Conservation (phyloP, 2,329 filamentous ascomycete species). For the Cercospora beticola region DNA sequence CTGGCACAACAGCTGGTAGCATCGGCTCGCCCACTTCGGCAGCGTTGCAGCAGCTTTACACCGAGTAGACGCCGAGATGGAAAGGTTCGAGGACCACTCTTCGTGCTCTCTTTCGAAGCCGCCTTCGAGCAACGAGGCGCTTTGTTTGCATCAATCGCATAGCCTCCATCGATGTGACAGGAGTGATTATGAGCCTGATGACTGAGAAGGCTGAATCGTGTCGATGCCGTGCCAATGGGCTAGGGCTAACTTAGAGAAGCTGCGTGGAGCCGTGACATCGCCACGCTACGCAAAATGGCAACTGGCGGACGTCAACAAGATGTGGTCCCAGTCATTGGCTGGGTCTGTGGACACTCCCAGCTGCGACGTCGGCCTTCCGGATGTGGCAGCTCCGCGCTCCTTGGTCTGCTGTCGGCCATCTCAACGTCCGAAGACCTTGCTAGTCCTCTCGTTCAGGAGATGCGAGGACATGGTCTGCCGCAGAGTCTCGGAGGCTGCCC, state of each 20-base stretch:
- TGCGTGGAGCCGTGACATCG: background rate
- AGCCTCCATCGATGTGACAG: background rate
- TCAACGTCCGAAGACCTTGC: background rate
- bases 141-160: background rate
- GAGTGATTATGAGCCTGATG: background rate
- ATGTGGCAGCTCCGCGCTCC: background rate
- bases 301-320: background rate
- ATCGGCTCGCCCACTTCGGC: conserved; percentile 9
- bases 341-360: background rate
- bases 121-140: background rate
- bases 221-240: background rate
- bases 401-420: background rate
- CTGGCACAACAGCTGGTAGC: background rate
- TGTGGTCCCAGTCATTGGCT: background rate
- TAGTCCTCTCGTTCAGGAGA: background rate
- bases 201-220: background rate
- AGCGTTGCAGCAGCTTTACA: background rate
- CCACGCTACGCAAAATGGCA: background rate
- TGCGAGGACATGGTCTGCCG: background rate
- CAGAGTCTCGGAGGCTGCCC: background rate
- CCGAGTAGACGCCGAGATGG: conserved; percentile 4
- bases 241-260: background rate
- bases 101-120: background rate
- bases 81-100: background rate
- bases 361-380: background rate